Evolutionary conservation across 176 grass and related monocot species (phyloP).

Genomic region (Aegilops bicornis): DNA sequence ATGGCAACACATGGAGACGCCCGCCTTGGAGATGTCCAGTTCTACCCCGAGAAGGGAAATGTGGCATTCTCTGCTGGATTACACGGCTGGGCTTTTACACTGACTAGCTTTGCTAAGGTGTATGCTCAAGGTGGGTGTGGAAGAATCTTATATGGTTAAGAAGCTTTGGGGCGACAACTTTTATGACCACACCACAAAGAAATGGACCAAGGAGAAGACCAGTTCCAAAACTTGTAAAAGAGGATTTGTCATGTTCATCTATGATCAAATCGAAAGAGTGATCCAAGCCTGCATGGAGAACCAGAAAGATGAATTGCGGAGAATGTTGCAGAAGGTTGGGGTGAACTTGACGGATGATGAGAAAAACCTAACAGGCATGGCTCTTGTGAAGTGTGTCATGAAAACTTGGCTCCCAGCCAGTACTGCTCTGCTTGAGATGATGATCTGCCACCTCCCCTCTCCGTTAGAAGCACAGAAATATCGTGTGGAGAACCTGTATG

Average conservation of each 20-base stretch:
- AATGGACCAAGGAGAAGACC: constrained; percentile 40
- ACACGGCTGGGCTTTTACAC: constrained; percentile 10
- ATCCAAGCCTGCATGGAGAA: constrained; percentile 14
- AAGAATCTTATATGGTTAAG: too few species aligned
- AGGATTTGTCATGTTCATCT: constrained; percentile 47
- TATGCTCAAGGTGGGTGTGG: constrained; percentile 60
- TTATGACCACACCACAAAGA: constrained; percentile 18
- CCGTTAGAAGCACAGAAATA: background rate
- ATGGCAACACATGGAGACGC: constrained; percentile 36
- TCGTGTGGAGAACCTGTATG: background rate
- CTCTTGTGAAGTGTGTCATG: background rate
- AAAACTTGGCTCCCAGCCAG: background rate
- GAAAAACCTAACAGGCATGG: background rate
- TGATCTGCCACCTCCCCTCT: background rate
- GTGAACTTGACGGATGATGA: background rate
- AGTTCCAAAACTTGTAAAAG: constrained; percentile 38
- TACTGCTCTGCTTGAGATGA: background rate
- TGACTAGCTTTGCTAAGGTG: constrained; percentile 50
- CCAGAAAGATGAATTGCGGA: background rate
- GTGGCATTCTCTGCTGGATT: background rate
- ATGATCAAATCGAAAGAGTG: constrained; percentile 43
- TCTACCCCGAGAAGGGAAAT: constrained; percentile 59
- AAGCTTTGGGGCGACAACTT: background rate
- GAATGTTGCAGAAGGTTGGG: background rate
- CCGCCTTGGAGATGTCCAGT: constrained; percentile 45